These are phyloP conservation scores for Eremochloa ophiuroides DNA, from an alignment of 176 grass and related monocot species.

Conservation along the genomic window DNA sequence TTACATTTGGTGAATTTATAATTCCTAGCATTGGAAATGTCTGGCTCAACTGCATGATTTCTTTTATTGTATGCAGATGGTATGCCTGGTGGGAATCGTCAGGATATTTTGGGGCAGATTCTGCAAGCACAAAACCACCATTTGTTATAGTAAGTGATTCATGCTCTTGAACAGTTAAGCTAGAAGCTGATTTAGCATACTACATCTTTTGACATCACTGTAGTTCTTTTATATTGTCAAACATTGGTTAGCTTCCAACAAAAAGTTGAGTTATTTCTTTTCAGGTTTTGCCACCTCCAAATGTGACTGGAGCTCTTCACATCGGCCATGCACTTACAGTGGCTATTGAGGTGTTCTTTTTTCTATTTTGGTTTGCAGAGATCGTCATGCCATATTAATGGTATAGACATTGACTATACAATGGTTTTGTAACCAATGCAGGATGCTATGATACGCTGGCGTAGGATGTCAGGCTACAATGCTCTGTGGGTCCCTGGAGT, in stretches of 20 bases:
- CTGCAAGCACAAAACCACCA: constrained; percentile 57
- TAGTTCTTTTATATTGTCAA: not conserved
- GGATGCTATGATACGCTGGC: constrained; percentile 86
- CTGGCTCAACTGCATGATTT: not conserved
- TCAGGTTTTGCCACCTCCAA: constrained; percentile 80
- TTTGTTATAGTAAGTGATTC: constrained; percentile 76
- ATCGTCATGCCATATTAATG: not conserved
- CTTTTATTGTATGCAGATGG: constrained; percentile 43
- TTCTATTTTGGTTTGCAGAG: not conserved
- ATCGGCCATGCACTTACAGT: constrained; percentile 77
- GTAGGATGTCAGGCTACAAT: constrained; percentile 93
- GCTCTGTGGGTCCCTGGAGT: constrained; percentile 88
- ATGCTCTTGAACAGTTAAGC: not conserved
- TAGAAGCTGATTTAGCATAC: not conserved
- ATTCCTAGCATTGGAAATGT: not conserved
- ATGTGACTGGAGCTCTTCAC: constrained; percentile 92
- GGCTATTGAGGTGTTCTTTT: constrained; percentile 60
- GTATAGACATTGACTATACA: not conserved
- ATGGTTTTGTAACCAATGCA: constrained; percentile 34
- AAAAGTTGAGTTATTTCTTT: constrained; percentile 3
- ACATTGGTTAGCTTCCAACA: not conserved
- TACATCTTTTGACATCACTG: not conserved
- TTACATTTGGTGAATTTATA: not conserved
- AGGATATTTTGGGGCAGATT: constrained; percentile 72
- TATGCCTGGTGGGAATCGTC: constrained; percentile 85